Base-by-base conservation (phyloP, 2,329 filamentous ascomycete species). In the Elsinoe ampelina region DNA sequence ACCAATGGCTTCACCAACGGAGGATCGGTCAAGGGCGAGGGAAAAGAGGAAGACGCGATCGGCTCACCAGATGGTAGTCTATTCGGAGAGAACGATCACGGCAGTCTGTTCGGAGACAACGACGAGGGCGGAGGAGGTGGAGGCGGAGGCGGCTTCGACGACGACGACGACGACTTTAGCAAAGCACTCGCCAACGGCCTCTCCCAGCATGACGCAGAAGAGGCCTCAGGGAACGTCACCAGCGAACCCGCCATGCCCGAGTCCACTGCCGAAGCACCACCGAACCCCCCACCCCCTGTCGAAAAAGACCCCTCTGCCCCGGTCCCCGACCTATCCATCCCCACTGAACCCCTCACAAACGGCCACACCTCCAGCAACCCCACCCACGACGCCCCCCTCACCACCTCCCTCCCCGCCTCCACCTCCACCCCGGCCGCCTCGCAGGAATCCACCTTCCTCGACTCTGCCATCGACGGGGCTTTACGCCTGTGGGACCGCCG, bases 401-500 rank as follows among this genome's bases (percentile, higher is more conserved):
- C 66, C 12, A 64, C 67, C 64, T 63, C 4, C 54, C 35, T 13
- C 32, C 35, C 39, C 26, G 6, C 48, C 11, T 45, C 60, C 12
- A 47, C 58, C 45, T 57, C 58, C n/a, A 60, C 63, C 17, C 55
- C 63, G 67, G 47, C 71, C 69, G 73, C 65, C 63, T 81, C 80
- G 19, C 88, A 82, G 0, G 83, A 90, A 60, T 86, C 82, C 3
- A 91, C 86, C 0, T 98, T 98, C 69, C 78, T 98, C 54, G 88
- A 91, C 22, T 87, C 93, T 2, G 87, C 89, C 2, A 89, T 92
- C 7, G 87, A 97, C 72, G 91, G 92, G 55, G 85, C 84, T 0
- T 77, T 98, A 43, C 85, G 90, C n/a, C 83, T 98, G 62, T 98
- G 93, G 92, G 95, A 98, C 66, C 78, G 85, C 2, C 83, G 93